Evolutionary conservation across 2,329 filamentous ascomycete species (phyloP), one percentile per base, ranked within the genome.

Genomic region (Claviceps purpurea): DNA sequence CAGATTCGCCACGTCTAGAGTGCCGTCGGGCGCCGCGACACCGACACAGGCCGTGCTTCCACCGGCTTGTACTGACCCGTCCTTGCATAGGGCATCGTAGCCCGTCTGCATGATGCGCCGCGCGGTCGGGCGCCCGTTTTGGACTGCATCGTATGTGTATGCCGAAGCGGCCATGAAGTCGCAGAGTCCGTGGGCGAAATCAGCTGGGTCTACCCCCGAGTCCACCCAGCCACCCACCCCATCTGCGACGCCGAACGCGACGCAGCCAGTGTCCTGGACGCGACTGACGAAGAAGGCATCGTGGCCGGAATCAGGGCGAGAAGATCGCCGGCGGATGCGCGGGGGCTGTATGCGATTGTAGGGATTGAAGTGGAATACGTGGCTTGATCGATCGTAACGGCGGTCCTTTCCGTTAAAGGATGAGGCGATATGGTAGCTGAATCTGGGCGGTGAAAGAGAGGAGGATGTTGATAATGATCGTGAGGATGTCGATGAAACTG

Each of bases 191-290:
- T 97, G 91, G 3, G 91, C 93, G 68, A 97, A 97, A 68, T 96
- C 88, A 30, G 89, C 89, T 8, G 93, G 90, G 63, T 98, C 90
- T 50, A 98, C 84, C 45, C 89, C 89, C 41, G 86, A 91, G 60
- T 95, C 87, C 56, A 85, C 81, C 90, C 93, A 98, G 39, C 93
- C 93, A 47, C 93, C 93, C 0, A 98, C 93, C 11, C 93, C 93
- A 65, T 98, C 93, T 50, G 90, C 89, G 24, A 98, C 80, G 18
- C 89, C 93, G 59, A 98, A 84, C 0, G 90, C 88, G 11, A 95
- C 78, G 42, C 82, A 76, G 40, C 81, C 76, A 1, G 77, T 78
- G 56, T 82, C 79, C 50, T 86, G 87, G n/a, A 96, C 73, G 24
- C 83, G 81, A 63, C 85, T 80, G 60, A 93, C 85, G 69, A 98